phyloP scores from a whole-genome alignment of 1,139 yeast genomes.

The Sugiyamaella paludigena region DNA sequence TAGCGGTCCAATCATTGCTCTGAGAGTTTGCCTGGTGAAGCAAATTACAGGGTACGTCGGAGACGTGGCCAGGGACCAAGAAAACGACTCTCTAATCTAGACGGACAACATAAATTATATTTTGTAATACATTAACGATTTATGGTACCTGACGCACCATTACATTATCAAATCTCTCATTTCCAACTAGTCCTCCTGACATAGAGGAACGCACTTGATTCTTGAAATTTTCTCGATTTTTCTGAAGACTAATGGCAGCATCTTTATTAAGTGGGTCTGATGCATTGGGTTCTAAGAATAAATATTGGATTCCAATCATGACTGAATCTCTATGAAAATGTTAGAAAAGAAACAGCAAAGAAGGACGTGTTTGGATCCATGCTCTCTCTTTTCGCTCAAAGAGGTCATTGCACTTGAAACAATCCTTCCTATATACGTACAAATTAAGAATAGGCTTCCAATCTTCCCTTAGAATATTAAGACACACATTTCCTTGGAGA shows the following conservation, averaged over 20 bases:
- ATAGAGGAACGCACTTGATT: slow-evolving; percentile 60
- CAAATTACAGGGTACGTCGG: too few species aligned
- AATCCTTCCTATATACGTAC: slow-evolving; percentile 24
- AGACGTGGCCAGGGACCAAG: too few species aligned
- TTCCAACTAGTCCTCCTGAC: slow-evolving; percentile 67
- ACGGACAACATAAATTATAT: too few species aligned
- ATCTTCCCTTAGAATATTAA: slow-evolving; percentile 87
- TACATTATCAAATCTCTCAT: slow-evolving; percentile 63
- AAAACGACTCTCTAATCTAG: too few species aligned
- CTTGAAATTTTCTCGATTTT: slow-evolving; percentile 55
- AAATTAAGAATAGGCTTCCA: slow-evolving; percentile 93
- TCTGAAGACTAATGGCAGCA: slow-evolving; percentile 75
- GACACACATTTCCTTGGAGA: slow-evolving; percentile 82
- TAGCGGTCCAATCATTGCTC: too few species aligned
- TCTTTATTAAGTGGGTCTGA: slow-evolving; percentile 85
- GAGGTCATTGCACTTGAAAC: too few species aligned
- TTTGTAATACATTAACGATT: too few species aligned
- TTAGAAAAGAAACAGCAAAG: slow-evolving; percentile 1
- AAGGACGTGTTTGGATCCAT: too few species aligned
- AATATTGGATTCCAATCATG: slow-evolving; percentile 78
- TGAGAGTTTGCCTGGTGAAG: too few species aligned
- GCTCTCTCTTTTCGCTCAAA: too few species aligned
- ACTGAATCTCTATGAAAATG: slow-evolving; percentile 51
- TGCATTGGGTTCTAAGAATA: slow-evolving; percentile 88
- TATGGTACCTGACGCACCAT: too few species aligned